phyloP scores from a whole-genome alignment of 225 moss, liverwort and hornwort species.

The Anthoceros angustus region DNA sequence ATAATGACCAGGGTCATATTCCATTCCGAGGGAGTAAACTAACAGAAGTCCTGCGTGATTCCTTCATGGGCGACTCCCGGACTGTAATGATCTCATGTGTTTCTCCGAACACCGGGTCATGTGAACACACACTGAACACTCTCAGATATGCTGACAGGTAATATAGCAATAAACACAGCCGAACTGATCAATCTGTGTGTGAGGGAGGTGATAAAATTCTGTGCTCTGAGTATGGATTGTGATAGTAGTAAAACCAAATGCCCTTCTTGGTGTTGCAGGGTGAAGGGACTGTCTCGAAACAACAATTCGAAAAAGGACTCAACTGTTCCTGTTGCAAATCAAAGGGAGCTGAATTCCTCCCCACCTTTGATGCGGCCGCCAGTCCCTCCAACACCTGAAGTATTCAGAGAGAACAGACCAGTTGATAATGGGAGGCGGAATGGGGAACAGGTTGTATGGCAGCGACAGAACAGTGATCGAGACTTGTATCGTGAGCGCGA shows the following conservation, averaged over 20 bases:
- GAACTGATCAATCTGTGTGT: no score
- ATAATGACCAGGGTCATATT: constrained; percentile 97
- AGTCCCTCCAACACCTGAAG: constrained; percentile 33
- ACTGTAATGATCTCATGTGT: constrained; percentile 99
- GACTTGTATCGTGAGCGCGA: constrained; percentile 4
- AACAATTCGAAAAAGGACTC: constrained; percentile 63
- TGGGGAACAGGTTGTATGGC: background rate
- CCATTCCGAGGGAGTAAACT: constrained; percentile 96
- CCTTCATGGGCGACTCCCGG: constrained; percentile 93
- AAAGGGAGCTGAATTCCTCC: constrained; percentile 66
- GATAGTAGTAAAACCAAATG: background rate
- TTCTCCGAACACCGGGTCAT: constrained; percentile 95
- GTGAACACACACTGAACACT: constrained; percentile 96
- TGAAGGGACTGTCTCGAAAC: constrained; percentile 86
- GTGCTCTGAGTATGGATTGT: background rate
- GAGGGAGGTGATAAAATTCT: no score
- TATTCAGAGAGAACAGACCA: constrained; percentile 32
- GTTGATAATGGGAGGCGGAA: background rate
- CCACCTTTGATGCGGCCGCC: constrained; percentile 45
- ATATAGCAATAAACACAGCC: background rate
- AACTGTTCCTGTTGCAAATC: constrained; percentile 22
- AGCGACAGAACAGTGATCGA: constrained; percentile 2
- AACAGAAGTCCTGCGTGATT: constrained; percentile 96
- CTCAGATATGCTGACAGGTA: constrained; percentile 99
- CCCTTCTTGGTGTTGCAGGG: constrained; percentile 29